Evolutionary conservation across 2,329 filamentous ascomycete species (phyloP).

Genomic region (Aureobasidium sp.): DNA sequence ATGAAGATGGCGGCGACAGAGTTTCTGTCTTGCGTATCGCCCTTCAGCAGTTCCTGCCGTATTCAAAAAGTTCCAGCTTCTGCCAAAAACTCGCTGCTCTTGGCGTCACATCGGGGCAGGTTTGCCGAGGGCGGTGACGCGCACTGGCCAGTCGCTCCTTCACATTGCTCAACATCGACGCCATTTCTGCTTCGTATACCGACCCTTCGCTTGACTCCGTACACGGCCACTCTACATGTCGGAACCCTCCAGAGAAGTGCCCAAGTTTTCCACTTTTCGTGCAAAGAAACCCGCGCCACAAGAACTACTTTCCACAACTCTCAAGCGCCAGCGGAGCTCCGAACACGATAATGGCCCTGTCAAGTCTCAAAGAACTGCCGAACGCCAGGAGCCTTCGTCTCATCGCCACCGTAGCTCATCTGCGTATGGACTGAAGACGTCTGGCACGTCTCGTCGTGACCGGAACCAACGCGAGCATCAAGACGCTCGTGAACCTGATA

Average conservation of each 20-base stretch:
- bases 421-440: not conserved
- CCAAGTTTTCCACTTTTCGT: constrained; percentile 65
- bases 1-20: not conserved
- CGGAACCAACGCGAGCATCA: not conserved
- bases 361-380: not conserved
- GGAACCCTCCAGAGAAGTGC: constrained; percentile 33
- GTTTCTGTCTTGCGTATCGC: not conserved
- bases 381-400: not conserved
- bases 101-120: not conserved
- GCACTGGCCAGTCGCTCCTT: not conserved
- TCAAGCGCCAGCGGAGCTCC: not conserved
- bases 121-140: not conserved
- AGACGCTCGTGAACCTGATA: not conserved
- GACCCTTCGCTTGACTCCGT: not conserved
- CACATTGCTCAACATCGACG: not conserved
- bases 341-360: not conserved
- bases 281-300: not conserved
- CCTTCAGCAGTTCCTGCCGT: not conserved
- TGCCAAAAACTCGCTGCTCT: constrained; percentile 10
- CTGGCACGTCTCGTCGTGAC: not conserved
- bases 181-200: too few species aligned
- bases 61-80: constrained; percentile 10
- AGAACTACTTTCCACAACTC: not conserved
- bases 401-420: not conserved
- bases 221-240: constrained; percentile 10